These are phyloP conservation scores for Globisporangium polare DNA, from an alignment of 352 stramenopile genomes.

Conservation along the genomic window DNA sequence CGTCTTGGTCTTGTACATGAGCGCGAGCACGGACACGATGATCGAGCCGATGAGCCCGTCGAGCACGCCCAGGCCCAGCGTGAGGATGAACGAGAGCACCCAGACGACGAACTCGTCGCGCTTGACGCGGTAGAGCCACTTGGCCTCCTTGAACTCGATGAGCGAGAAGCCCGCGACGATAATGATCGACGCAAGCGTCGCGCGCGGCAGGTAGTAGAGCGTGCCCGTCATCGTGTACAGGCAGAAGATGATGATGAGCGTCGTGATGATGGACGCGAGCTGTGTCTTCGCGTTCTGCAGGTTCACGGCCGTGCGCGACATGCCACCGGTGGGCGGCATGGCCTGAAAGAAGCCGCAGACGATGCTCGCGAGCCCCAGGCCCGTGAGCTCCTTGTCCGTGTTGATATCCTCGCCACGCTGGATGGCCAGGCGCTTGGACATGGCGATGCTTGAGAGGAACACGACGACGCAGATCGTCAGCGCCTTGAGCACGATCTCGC, in stretches of 20 bases:
- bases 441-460: conserved; percentile 87
- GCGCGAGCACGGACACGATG: conserved; percentile 44
- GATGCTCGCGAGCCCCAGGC: conserved; percentile 79
- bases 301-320: conserved; percentile 88
- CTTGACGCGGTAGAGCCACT: conserved; percentile 69
- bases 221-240: conserved; percentile 81
- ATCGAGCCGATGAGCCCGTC: conserved; percentile 48
- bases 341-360: conserved; percentile 76
- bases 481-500: conserved; percentile 48
- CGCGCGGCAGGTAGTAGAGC: conserved; percentile 82
- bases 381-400: conserved; percentile 83
- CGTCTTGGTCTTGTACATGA: conserved; percentile 55
- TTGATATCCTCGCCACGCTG: conserved; percentile 64
- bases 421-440: conserved; percentile 79
- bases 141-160: conserved; percentile 84
- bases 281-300: conserved; percentile 80
- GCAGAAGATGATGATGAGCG: conserved; percentile 73
- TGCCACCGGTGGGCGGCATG: conserved; percentile 81
- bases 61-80: conserved; percentile 43
- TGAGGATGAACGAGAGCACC: conserved; percentile 45
- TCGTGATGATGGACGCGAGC: conserved; percentile 80
- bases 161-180: conserved; percentile 87
- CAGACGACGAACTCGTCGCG: conserved; percentile 58
- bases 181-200: conserved; percentile 81
- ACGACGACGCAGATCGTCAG: conserved; percentile 75